Evolutionary conservation across 306 rosid species (phyloP), one percentile per base, ranked within the genome.

Genomic region (Fagus crenata): DNA sequence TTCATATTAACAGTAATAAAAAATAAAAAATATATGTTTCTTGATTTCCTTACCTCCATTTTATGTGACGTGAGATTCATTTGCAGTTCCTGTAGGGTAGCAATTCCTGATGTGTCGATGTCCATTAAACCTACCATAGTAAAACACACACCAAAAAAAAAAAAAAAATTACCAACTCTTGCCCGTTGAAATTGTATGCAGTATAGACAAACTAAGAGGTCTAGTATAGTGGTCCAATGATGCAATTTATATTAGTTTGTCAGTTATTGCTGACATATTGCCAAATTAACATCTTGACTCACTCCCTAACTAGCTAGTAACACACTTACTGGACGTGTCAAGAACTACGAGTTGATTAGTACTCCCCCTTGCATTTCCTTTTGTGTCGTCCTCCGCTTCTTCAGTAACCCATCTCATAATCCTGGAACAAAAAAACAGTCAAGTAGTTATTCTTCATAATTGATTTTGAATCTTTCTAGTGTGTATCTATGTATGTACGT

Each of bases 41-140:
- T 36, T 6, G 2, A 39, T 22, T 6, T 6, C 36, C 49, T 67
- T 76, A 91, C 97, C 92, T 90, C 85, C 39, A 87, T 83, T 71
- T 89, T 89, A 59, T 77, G 83, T 51, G 90, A 73, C 42, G 59
- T 75, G 87, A 93, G 80, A 78, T 54, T 77, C 72, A 71, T 84
- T 31, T 87, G 88, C 84, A 93, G 69, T 59, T 91, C 96, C 81
- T 82, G 89, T 0, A 91, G 80, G 32, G 89, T 61, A 78, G 89
- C 89, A 80, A 93, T 87, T 76, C 93, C 97, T 1, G 96, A 83
- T 11, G 97, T 91, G 74, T 93, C 98, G 42, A 91, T 80, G 77
- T 86, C 89, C 84, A 87, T 87, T 80, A 91, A 86, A 87, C 85
- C 97, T 91, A 61, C 33, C 33, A 51, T 31, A 18, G 28, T 11